Evolutionary conservation across 805 yeast species (phyloP).

Genomic region (Candida arabinofermentans): DNA sequence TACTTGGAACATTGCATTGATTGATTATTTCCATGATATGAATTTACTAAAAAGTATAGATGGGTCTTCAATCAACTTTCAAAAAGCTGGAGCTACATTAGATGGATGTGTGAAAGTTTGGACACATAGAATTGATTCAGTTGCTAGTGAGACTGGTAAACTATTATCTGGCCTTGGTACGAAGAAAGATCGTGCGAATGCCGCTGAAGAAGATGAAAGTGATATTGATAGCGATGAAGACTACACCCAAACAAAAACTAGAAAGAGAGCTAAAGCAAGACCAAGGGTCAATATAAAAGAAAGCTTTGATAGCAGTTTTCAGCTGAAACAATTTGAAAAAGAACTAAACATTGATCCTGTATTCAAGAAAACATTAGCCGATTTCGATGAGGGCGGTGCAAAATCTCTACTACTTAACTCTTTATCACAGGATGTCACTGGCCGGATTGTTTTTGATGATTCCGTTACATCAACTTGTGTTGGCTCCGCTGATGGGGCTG

Average conservation of each 20-base stretch:
- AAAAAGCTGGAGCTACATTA: constrained; percentile 42
- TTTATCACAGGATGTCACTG: constrained; percentile 46
- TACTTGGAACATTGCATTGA: constrained; percentile 47
- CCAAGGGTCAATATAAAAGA: constrained; percentile 3
- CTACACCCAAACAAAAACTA: constrained; percentile 25
- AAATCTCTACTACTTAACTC: constrained; percentile 64
- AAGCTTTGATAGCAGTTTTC: constrained; percentile 44
- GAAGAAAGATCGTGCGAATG: constrained; percentile 19
- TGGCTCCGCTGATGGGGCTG: constrained; percentile 1
- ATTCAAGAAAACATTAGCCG: constrained; percentile 69
- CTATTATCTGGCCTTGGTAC: constrained; percentile 67
- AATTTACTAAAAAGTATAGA: constrained; percentile 38
- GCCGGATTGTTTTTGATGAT: constrained; percentile 67
- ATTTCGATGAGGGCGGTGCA: constrained; percentile 82
- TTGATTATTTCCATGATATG: constrained; percentile 51
- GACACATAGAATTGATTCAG: constrained; percentile 44
- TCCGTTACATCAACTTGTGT: constrained; percentile 12
- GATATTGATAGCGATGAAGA: constrained; percentile 17
- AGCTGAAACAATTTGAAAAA: constrained; percentile 54
- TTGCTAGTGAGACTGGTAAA: constrained; percentile 29
- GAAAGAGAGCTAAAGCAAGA: constrained; percentile 35
- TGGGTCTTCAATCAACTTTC: constrained; percentile 44
- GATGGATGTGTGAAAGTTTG: constrained; percentile 52
- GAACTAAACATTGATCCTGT: constrained; percentile 67
- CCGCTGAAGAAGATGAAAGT: constrained; percentile 22